phyloP scores from a whole-genome alignment of 345 rosid species.

The Psidium friedrichsthalianum region DNA sequence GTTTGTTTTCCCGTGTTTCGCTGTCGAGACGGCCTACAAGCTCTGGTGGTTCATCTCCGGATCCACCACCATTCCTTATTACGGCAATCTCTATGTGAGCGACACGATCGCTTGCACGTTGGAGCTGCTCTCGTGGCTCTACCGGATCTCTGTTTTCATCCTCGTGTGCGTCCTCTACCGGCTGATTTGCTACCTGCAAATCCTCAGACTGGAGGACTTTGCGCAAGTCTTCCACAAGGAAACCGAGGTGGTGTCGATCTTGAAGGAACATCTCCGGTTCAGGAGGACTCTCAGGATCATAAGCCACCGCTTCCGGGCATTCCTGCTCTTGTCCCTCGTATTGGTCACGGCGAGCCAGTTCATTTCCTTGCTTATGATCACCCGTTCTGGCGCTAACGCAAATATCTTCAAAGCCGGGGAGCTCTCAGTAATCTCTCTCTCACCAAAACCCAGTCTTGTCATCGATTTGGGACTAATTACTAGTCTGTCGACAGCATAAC shows the following conservation, averaged over 20 bases:
- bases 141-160: conserved; percentile 58
- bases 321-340: conserved; percentile 46
- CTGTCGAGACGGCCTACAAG: conserved; percentile 56
- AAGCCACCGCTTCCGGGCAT: conserved; percentile 75
- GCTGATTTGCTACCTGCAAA: conserved; percentile 59
- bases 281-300: conserved; percentile 64
- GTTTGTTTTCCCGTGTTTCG: conserved; percentile 71
- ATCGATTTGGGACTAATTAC: background rate
- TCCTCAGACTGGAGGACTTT: conserved; percentile 62
- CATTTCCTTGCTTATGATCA: conserved; percentile 46
- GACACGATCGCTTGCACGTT: conserved; percentile 41
- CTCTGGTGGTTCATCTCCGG: conserved; percentile 91
- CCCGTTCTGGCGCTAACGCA: conserved; percentile 36
- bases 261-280: conserved; percentile 52
- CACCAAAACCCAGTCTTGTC: background rate
- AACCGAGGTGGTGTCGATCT: conserved; percentile 53
- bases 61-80: conserved; percentile 43
- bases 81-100: conserved; percentile 35
- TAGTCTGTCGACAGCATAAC: background rate
- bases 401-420: conserved; percentile 80
- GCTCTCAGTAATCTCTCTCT: conserved; percentile 31
- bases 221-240: conserved; percentile 64
- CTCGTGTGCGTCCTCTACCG: conserved; percentile 64
- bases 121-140: conserved; percentile 80
- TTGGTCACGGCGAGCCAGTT: conserved; percentile 76